These are phyloP conservation scores for Leucaena leucocephala DNA, from an alignment of 306 rosid genomes.

Conservation along the genomic window DNA sequence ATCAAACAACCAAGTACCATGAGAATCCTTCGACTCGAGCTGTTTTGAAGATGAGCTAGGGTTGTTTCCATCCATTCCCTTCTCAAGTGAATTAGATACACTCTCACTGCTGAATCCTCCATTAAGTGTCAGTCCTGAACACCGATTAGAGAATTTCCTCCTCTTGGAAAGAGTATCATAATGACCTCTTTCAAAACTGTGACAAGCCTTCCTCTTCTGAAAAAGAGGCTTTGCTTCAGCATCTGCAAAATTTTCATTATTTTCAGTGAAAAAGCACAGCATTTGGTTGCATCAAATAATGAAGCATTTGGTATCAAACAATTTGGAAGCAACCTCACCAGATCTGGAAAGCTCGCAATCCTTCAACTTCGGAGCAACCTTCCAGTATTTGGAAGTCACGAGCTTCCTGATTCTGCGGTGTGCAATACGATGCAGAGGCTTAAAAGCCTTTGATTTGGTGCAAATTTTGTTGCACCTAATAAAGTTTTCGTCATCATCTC, in stretches of 20 bases:
- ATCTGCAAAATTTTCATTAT: slow-evolving; percentile 47
- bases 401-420: slow-evolving; percentile 71
- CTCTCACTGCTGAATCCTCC: slow-evolving; percentile 86
- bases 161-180: slow-evolving; percentile 58
- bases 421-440: slow-evolving; percentile 55
- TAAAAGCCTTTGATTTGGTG: slow-evolving; percentile 61
- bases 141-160: slow-evolving; percentile 59
- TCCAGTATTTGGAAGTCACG: slow-evolving; percentile 77
- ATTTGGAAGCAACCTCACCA: slow-evolving; percentile 53
- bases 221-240: slow-evolving; percentile 46
- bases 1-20: slow-evolving; percentile 51
- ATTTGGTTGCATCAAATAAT: slow-evolving; percentile 7
- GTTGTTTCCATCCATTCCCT: slow-evolving; percentile 46
- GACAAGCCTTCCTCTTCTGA: slow-evolving; percentile 67
- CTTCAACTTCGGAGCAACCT: slow-evolving; percentile 78
- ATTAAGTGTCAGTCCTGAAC: slow-evolving; percentile 59
- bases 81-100: slow-evolving; percentile 69
- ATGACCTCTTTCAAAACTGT: slow-evolving; percentile 54
- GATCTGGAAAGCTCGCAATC: slow-evolving; percentile 66
- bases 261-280: slow-evolving; percentile 17
- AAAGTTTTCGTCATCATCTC: slow-evolving; percentile 89
- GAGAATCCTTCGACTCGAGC: slow-evolving; percentile 65
- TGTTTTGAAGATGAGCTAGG: slow-evolving; percentile 47
- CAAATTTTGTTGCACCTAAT: slow-evolving; percentile 60
- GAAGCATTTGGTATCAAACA: slow-evolving; percentile 23